Base-by-base conservation (phyloP, 2,329 filamentous ascomycete genomes). In the Thielaviopsis musarum region DNA sequence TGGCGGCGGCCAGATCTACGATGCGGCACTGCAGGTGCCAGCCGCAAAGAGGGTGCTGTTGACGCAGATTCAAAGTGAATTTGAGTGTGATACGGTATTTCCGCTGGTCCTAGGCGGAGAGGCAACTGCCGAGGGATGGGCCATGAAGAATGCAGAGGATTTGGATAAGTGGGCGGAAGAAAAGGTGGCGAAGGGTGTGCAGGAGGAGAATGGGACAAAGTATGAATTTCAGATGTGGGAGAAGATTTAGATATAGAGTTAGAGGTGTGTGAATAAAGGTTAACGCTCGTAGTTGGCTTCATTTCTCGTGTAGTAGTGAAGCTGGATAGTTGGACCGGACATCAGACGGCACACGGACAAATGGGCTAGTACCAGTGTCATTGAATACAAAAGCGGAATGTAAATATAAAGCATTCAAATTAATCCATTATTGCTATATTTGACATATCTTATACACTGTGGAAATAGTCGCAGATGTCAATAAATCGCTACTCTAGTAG, bases 1-100 rank as follows among this genome's bases (percentile, higher is more conserved):
- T 66, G 93, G 93, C 24, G 93, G 93, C 4, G 87, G 83, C 59
- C 85, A 90, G 72, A 84, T 97, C 64, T 98, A 97, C 71, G 75
- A 74, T 48, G 79, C 83, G 22, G 84, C 88, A 15, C 74, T 97
- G 67, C 68, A 72, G 65, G 9, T 28, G 21, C 67, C 73, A 64
- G 76, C 82, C 69, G 75, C 82, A 51, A 77, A 74, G 65, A 73
- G 83, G 49, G 78, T 93, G 59, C 70, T 93, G 62, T 72, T 91
- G 64, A 93, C 88, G 56, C 77, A 80, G 63, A 79, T 94, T 41
- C 67, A 77, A 64, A 73, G 72, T 3, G 85, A 88, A 54, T 91
- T 83, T 70, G 84, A 85, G 60, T 91, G 87, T 67, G 88, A 93
- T 69, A 84, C 84, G 0, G 82, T 81, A 65, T 91, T 94, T 65